Conservation (phyloP, 2,329 filamentous ascomycete species). For the Colletotrichum melonis region DNA sequence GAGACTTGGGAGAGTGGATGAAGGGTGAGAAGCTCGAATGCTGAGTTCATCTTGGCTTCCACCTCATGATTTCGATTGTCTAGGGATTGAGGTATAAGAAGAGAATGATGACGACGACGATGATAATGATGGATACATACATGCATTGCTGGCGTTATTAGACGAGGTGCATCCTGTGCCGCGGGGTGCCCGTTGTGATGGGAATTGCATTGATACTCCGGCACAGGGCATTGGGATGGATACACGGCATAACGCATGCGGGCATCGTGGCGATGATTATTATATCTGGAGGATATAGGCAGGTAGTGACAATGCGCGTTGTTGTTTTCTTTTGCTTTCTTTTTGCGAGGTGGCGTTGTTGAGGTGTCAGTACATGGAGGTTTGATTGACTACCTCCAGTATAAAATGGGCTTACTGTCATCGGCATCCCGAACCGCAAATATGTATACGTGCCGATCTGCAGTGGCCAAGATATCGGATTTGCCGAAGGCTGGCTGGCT, state of each 20-base stretch:
- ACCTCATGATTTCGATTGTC: not conserved
- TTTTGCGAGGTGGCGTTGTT: not conserved
- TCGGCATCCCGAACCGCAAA: too few relatives aligned
- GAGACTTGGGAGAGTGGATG: slow-evolving; percentile 51
- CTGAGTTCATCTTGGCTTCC: not conserved
- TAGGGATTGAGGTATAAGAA: too few relatives aligned
- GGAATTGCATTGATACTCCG: not conserved
- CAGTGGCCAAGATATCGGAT: not conserved
- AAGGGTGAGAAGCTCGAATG: not conserved
- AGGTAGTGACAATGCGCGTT: not conserved
- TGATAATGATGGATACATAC: not conserved
- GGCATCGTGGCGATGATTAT: not conserved
- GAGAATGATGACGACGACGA: too few relatives aligned
- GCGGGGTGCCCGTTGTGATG: too few relatives aligned
- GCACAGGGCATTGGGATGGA: not conserved
- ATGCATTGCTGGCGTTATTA: slow-evolving; percentile 9
- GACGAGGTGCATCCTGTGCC: not conserved
- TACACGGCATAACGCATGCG: not conserved
- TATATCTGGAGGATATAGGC: not conserved
- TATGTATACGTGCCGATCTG: too few relatives aligned
- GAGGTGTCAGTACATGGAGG: not conserved
- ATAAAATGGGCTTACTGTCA: not conserved
- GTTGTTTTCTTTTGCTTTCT: not conserved
- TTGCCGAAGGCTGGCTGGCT: not conserved
- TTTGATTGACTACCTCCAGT: not conserved